Base-by-base conservation (phyloP, 2,329 filamentous ascomycete species). In the Epichloe amarillans region DNA sequence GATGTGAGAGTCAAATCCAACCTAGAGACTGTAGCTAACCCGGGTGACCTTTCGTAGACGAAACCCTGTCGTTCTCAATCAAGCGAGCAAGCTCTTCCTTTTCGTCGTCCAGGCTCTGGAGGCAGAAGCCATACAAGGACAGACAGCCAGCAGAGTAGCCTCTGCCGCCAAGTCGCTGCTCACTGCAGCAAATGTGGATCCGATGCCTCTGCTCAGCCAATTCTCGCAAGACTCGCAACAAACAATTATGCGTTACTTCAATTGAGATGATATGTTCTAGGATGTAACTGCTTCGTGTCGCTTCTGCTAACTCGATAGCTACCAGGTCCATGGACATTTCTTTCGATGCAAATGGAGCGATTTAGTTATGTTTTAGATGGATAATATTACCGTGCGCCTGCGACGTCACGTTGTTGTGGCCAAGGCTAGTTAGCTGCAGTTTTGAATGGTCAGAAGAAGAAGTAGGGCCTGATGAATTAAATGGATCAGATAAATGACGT, bases 51-150 rank as follows among this genome's bases (percentile, higher is more conserved):
- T 19, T 21, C 39, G 30, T 57, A 97, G 93, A 67, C 86, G 86
- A 81, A 87, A 96, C 62, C 86, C 88, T 0, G 82, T 80, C 14
- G 86, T 96, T 45, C 74, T 88, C 60, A 73, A 76, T 55, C 86
- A 93, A 64, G 83, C 88, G 6, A 80, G 80, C 57, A 88, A 89
- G 66, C 78, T 90, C 53, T 97, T 98, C 64, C 80, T 84, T 26
- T 85, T 82, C 61, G 86, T 97, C 51, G 88, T 84, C 26, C 84
- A 94, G 66, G 91, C 90, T 19, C 80, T 98, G 14, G 91, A 96
- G 63, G 85, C 88, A 5, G 88, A 95, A 63, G 91, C 90, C 17
- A 74, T 98, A 40, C 86, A 90, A 62, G 90, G 90, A 19, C 82
- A 89, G 62, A 89, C 86, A 19, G 88, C 87, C 26, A 79, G 74